Evolutionary conservation across 768 basidiomycete species (phyloP), one percentile per base, ranked within the genome.

Genomic region (Lactarius sanguifluus): DNA sequence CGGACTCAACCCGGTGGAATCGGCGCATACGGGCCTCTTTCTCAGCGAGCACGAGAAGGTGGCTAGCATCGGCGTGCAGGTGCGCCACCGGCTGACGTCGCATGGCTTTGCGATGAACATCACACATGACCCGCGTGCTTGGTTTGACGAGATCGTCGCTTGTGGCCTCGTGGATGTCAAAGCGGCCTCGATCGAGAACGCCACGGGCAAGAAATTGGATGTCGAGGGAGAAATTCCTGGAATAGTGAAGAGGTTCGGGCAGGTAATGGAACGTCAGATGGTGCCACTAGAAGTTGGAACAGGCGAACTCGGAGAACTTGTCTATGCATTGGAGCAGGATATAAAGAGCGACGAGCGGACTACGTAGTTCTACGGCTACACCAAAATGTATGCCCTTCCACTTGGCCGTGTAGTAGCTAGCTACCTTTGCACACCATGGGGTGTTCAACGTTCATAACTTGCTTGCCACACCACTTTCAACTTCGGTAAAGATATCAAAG

Each of bases 61-160:
- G 71, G 94, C 86, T 20, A 98, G 96, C 73, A 96, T 99, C 61
- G 97, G 97, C 54, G 94, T 99, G 61, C 95, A 98, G 76, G 88
- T 98, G 62, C 88, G 95, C 64, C 96, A 98, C 74, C 85, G 96
- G 54, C 83, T 99, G 63, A 96, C 97, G 54, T 90, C 88, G 30
- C 97, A 99, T 75, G 97, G 97, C 1, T 97, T 99, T 77, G 86
- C 95, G 1, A 79, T 98, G 74, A 99, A 99, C 76, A 81, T 98
- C 66, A 93, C 94, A 0, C 77, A 76, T 34, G 90, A 97, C 69
- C 94, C 94, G 5, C 74, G 87, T 30, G 69, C 79, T 28, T 98
- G 96, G 96, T 98, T 99, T 74, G 81, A 90, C 72, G 80, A 84
- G 64, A 83, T 98, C 59, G 86, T 96, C 5, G 97, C 96, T 2